phyloP scores from a whole-genome alignment of 2,329 filamentous ascomycete genomes.

The Talaromyces pinophilus region DNA sequence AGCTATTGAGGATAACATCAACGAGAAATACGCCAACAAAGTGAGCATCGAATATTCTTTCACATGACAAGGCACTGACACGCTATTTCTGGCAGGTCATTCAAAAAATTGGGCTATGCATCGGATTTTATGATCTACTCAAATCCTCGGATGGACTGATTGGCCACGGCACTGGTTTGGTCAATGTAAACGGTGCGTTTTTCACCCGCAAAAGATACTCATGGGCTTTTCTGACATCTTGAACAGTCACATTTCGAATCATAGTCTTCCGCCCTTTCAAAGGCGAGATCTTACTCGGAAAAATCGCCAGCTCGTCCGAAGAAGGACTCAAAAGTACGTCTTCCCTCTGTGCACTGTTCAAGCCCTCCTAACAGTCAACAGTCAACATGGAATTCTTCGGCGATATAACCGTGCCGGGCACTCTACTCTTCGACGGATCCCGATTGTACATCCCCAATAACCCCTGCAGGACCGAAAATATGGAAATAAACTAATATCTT shows the following conservation, averaged over 20 bases:
- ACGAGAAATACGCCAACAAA: slow-evolving; percentile 94
- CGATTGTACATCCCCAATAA: slow-evolving; percentile 60
- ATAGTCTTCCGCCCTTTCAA: slow-evolving; percentile 96
- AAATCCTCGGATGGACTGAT: slow-evolving; percentile 91
- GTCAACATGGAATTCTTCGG: slow-evolving; percentile 91
- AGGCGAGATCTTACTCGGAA: slow-evolving; percentile 83
- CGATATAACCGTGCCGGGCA: slow-evolving; percentile 78
- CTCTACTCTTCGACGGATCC: slow-evolving; percentile 72
- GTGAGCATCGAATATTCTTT: slow-evolving; percentile 42
- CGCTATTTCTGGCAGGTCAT: slow-evolving; percentile 61
- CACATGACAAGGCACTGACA: not conserved
- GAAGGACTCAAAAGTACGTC: slow-evolving; percentile 69
- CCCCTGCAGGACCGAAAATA: not conserved
- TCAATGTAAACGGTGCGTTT: slow-evolving; percentile 82
- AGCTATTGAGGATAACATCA: slow-evolving; percentile 94
- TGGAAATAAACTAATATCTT: slow-evolving; percentile 14
- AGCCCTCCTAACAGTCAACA: slow-evolving; percentile 32
- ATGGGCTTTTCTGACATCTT: slow-evolving; percentile 8
- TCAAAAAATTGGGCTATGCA: slow-evolving; percentile 89
- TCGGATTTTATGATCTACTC: slow-evolving; percentile 88
- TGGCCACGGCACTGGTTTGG: slow-evolving; percentile 84
- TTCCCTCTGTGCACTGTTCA: not conserved
- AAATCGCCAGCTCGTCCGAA: slow-evolving; percentile 72
- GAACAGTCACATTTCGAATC: slow-evolving; percentile 82
- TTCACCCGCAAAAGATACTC: not conserved